Conservation (phyloP, 164 flowering plant species). For the Sextonia rubra region DNA sequence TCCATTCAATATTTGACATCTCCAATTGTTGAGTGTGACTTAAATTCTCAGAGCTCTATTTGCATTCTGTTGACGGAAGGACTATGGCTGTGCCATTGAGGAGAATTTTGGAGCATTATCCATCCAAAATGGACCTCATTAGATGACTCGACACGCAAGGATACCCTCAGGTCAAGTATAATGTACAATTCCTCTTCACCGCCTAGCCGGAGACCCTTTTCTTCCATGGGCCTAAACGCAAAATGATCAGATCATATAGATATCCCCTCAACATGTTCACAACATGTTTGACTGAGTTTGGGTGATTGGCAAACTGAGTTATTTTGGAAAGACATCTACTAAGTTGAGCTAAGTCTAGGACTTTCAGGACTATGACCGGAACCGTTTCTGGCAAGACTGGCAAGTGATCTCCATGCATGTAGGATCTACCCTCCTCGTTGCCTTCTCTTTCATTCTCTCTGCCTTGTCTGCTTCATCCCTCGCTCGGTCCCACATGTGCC, state of each 20-base stretch:
- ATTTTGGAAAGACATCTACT: neutral
- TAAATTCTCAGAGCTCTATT: neutral
- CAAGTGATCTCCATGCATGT: constrained; percentile 92
- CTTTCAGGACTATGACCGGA: constrained; percentile 30
- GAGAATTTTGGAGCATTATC: neutral
- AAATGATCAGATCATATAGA: too few relatives aligned
- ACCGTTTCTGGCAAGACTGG: constrained; percentile 78
- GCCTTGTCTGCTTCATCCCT: constrained; percentile 68
- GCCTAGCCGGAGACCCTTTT: neutral
- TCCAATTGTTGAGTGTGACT: too few relatives aligned
- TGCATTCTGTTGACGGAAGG: neutral
- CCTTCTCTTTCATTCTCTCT: constrained; percentile 64
- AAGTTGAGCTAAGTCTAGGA: neutral
- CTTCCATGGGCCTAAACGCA: too few relatives aligned
- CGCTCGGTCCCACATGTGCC: constrained; percentile 80
- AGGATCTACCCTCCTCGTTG: constrained; percentile 40
- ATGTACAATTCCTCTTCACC: neutral
- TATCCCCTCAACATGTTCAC: too few relatives aligned
- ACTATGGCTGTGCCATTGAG: neutral
- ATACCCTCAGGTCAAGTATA: neutral
- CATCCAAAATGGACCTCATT: neutral
- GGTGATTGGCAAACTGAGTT: neutral
- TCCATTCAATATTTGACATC: neutral
- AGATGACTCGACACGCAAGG: neutral
- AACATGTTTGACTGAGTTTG: neutral